Percentiles rank a stretch among this genome's conserved stretches.
Evolutionary conservation across 805 yeast genomes (phyloP).

Genomic region (Gaillardinia entomophila): DNA sequence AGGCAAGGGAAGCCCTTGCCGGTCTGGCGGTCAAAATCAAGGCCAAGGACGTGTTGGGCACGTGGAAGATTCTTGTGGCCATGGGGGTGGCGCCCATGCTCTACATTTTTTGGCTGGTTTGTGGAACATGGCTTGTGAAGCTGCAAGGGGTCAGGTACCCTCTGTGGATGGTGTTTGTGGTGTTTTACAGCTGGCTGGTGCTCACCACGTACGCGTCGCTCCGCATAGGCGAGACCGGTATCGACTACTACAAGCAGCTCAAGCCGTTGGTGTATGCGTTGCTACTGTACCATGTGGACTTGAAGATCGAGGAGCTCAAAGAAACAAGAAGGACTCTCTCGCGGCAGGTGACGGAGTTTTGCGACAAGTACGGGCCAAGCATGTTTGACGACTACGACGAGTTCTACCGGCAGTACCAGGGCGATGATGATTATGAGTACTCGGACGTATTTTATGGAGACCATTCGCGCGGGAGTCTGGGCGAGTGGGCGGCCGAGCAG

Average conservation of each 20-base stretch:
- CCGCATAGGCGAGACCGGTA: constrained; percentile 36
- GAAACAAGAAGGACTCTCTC: constrained; percentile 20
- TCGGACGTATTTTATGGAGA: constrained; percentile 1
- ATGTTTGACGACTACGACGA: constrained; percentile 32
- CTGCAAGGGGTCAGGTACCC: constrained; percentile 9
- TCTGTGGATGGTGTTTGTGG: constrained; percentile 15
- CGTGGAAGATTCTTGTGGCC: constrained; percentile 91
- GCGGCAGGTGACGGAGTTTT: constrained; percentile 25
- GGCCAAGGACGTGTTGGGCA: constrained; percentile 92
- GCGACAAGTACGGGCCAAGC: constrained; percentile 31
- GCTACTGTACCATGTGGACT: constrained; percentile 20
- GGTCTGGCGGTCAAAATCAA: constrained; percentile 84
- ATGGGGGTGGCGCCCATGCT: constrained; percentile 85
- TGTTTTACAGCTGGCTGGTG: constrained; percentile 31
- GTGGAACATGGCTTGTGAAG: constrained; percentile 8
- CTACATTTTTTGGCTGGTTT: constrained; percentile 49
- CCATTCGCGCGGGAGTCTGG: background rate
- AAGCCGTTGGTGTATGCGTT: constrained; percentile 31
- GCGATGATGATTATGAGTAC: constrained; percentile 2
- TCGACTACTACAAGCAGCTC: constrained; percentile 36
- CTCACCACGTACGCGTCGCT: constrained; percentile 37
- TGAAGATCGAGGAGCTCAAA: constrained; percentile 24
- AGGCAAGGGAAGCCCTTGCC: constrained; percentile 75
- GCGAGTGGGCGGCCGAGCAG: background rate
- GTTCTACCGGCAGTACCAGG: constrained; percentile 22